Evolutionary conservation across 2,329 filamentous ascomycete species (phyloP), one percentile per base, ranked within the genome.

Genomic region (Pseudogymnoascus sp.): DNA sequence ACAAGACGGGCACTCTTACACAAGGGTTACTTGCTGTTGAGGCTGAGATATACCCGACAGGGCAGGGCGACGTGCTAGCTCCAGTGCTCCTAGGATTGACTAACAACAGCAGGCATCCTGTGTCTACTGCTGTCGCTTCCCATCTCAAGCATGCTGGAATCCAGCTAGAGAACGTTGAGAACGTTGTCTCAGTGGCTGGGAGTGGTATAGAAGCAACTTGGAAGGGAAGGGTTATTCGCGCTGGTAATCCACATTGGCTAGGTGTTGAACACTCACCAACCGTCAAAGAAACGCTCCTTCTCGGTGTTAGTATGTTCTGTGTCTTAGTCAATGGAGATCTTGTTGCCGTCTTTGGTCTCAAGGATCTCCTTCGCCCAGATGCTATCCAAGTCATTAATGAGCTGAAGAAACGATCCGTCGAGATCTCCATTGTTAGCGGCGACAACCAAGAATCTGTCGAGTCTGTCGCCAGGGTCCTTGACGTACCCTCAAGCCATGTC

Each of bases 211-310:
- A 81, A 66, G 75, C 71, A 1, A 65, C 21, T 0, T 64, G 62
- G 26, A 36, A 66, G 0, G 74, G 72, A 0, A 41, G 62, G 2
- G 41, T n/a, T 0, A 67, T 83, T 5, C 75, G 71, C 4, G 81
- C 78, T 1, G 81, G 82, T 0, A 83, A 83, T 60, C 74, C 77
- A 1, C 73, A 73, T 8, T 84, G 81, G 81, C 69, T 82, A 0
- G 62, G 65, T 0, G 58, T 78, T 0, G 64, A 71, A 1, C 47
- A 68, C 0, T 59, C 77, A 3, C 57, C 70, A 1, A 29, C 61
- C 1, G 75, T 81, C 0, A 67, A 71, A 15, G 59, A 67, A 0
- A 64, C 78, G 4, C 69, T 79, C 2, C 65, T 66, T 0, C 66
- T 69, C 11, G 76, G 75, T 8, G 65, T 72, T 15, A 83, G 79